phyloP scores from a whole-genome alignment of 202 grass and related monocot species.

The Zoysia matrella region DNA sequence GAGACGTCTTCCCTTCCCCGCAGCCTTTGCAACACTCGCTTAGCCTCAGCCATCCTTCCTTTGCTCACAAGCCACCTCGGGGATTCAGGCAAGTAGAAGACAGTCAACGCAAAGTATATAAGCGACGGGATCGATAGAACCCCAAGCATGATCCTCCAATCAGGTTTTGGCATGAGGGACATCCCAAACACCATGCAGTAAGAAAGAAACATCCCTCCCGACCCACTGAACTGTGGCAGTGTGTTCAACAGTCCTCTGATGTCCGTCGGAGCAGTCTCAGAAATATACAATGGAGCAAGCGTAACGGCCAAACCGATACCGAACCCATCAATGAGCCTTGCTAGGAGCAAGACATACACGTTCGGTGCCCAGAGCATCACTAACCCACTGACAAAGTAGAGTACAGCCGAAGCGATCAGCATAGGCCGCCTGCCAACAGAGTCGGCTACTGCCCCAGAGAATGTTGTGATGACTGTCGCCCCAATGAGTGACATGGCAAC shows the following conservation, averaged over 20 bases:
- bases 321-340: slow-evolving; percentile 72
- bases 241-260: slow-evolving; percentile 76
- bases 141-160: slow-evolving; percentile 89
- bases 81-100: slow-evolving; percentile 83
- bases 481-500: slow-evolving; percentile 77
- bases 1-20: slow-evolving; percentile 77
- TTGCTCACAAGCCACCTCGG: slow-evolving; percentile 93
- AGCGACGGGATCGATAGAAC: slow-evolving; percentile 76
- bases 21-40: slow-evolving; percentile 64
- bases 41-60: slow-evolving; percentile 79
- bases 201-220: slow-evolving; percentile 77
- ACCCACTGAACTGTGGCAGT: slow-evolving; percentile 75
- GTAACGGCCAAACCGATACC: slow-evolving; percentile 70
- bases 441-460: slow-evolving; percentile 62
- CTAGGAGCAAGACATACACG: slow-evolving; percentile 65
- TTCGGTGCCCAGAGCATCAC: slow-evolving; percentile 78
- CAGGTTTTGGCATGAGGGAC: slow-evolving; percentile 56
- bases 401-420: slow-evolving; percentile 65
- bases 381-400: slow-evolving; percentile 69
- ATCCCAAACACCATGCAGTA: slow-evolving; percentile 39
- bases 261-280: slow-evolving; percentile 71
- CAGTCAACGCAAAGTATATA: slow-evolving; percentile 64
- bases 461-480: slow-evolving; percentile 63
- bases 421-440: slow-evolving; percentile 62
- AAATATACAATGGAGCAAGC: slow-evolving; percentile 73